Conservation (phyloP, 345 rosid species). For the Linum trigynum region DNA sequence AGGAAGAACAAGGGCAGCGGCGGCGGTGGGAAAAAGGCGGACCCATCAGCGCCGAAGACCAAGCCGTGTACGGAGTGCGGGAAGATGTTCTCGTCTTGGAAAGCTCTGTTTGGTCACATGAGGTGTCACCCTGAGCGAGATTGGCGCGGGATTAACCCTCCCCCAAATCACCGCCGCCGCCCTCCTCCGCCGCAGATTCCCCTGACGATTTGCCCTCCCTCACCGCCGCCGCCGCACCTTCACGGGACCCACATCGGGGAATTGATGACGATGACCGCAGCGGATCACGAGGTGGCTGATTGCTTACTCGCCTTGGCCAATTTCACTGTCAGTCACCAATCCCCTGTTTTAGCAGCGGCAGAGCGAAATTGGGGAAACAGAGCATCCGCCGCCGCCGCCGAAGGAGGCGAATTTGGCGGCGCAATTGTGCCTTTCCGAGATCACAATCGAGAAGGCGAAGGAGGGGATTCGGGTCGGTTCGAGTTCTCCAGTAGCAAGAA, state of each 20-base stretch:
- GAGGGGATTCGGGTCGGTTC: constrained; percentile 21
- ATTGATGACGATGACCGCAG: constrained; percentile 28
- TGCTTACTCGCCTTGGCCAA: constrained; percentile 48
- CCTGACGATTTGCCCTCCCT: background rate
- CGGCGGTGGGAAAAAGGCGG: constrained; percentile 29
- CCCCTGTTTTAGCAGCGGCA: background rate
- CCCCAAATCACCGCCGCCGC: constrained; percentile 17
- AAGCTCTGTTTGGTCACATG: constrained; percentile 73
- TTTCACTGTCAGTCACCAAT: background rate
- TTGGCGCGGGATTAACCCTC: constrained; percentile 55
- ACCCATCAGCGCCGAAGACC: constrained; percentile 64
- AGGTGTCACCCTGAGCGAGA: constrained; percentile 63
- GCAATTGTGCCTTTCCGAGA: constrained; percentile 1
- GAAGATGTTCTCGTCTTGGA: constrained; percentile 75
- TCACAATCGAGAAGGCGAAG: constrained; percentile 13
- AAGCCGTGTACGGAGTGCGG: constrained; percentile 89
- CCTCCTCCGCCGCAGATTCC: constrained; percentile 5
- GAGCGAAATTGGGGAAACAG: background rate
- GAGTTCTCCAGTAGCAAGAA: constrained; percentile 80
- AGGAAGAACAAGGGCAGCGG: constrained; percentile 29
- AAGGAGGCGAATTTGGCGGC: background rate
- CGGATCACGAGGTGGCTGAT: constrained; percentile 68
- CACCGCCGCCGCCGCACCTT: background rate
- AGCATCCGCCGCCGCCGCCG: background rate
- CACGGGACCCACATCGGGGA: too few relatives aligned